Evolutionary conservation across 176 grass and related monocot genomes (phyloP).

Genomic region (Poa annua): DNA sequence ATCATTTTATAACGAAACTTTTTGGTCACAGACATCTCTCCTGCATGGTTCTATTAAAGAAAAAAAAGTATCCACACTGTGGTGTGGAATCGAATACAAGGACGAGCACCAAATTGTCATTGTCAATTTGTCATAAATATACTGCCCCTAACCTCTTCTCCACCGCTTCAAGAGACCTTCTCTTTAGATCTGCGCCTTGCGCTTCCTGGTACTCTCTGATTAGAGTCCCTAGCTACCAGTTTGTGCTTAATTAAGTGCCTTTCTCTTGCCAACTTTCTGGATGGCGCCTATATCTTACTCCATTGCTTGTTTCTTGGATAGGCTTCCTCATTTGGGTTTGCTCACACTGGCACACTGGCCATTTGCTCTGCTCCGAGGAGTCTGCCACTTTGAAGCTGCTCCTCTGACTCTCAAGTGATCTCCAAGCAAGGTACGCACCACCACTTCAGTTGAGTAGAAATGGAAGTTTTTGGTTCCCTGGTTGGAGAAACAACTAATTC

Average conservation of each 20-base stretch:
- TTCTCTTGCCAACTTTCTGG: constrained; percentile 43
- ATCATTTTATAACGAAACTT: too few relatives aligned
- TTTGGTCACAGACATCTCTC: too few relatives aligned
- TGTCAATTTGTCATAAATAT: background rate
- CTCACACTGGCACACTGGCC: constrained; percentile 14
- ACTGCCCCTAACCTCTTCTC: constrained; percentile 27
- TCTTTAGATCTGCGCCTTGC: constrained; percentile 51
- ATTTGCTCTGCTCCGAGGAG: constrained; percentile 32
- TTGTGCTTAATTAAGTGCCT: constrained; percentile 38
- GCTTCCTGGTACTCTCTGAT: constrained; percentile 48
- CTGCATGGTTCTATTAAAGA: too few relatives aligned
- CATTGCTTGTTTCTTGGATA: constrained; percentile 41
- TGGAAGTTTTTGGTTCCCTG: constrained; percentile 22
- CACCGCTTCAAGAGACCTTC: constrained; percentile 37
- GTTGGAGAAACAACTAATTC: constrained; percentile 36
- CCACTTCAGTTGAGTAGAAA: constrained; percentile 30
- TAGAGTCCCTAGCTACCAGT: constrained; percentile 26
- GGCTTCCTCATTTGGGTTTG: constrained; percentile 44
- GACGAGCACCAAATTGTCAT: constrained; percentile 28
- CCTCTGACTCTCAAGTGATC: constrained; percentile 35
- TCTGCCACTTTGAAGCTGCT: constrained; percentile 38
- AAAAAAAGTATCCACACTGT: too few relatives aligned
- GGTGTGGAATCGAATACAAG: constrained; percentile 11
- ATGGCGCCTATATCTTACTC: constrained; percentile 41
- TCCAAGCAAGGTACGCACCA: constrained; percentile 43